A percentile compares a stretch with the other conserved stretches of the same genome.
phyloP scores from a whole-genome alignment of 352 stramenopile species.

The Pythium dissimile region DNA sequence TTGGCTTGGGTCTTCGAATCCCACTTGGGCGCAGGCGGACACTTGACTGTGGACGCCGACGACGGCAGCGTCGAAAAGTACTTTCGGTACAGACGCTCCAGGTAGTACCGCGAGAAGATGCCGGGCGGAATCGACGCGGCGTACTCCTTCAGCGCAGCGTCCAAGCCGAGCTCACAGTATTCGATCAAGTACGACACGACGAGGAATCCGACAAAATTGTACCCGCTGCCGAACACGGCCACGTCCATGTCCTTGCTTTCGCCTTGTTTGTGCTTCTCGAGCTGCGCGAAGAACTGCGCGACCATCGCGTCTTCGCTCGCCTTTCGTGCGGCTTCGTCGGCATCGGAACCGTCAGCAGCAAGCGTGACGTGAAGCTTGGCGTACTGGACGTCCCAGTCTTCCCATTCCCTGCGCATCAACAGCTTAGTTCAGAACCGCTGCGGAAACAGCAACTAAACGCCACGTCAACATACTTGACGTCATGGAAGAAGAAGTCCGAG shows the following conservation, averaged over 20 bases:
- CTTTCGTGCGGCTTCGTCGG: conserved; percentile 31
- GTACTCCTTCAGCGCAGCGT: conserved; percentile 67
- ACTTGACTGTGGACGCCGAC: conserved; percentile 38
- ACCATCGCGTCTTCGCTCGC: conserved; percentile 50
- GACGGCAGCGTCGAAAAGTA: conserved; percentile 72
- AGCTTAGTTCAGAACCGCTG: too few species aligned
- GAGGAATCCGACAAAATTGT: conserved; percentile 76
- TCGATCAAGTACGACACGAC: conserved; percentile 69
- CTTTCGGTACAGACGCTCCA: conserved; percentile 78
- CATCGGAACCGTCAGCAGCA: conserved; percentile 18
- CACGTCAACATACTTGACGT: conserved; percentile 60
- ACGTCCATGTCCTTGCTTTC: conserved; percentile 78
- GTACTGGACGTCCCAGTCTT: conserved; percentile 86
- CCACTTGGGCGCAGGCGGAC: conserved; percentile 62
- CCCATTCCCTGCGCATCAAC: conserved; percentile 65
- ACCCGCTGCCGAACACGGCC: conserved; percentile 56
- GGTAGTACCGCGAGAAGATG: conserved; percentile 61
- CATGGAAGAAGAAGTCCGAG: conserved; percentile 66
- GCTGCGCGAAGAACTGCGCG: conserved; percentile 50
- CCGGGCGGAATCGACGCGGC: conserved; percentile 45
- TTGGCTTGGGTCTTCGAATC: conserved; percentile 30
- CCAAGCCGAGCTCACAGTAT: conserved; percentile 50
- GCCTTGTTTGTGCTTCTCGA: conserved; percentile 48
- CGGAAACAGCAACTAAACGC: too few species aligned
- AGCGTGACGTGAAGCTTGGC: conserved; percentile 45